Evolutionary conservation across 257 asterid species (phyloP).

Genomic region (Osmanthus fragrans): DNA sequence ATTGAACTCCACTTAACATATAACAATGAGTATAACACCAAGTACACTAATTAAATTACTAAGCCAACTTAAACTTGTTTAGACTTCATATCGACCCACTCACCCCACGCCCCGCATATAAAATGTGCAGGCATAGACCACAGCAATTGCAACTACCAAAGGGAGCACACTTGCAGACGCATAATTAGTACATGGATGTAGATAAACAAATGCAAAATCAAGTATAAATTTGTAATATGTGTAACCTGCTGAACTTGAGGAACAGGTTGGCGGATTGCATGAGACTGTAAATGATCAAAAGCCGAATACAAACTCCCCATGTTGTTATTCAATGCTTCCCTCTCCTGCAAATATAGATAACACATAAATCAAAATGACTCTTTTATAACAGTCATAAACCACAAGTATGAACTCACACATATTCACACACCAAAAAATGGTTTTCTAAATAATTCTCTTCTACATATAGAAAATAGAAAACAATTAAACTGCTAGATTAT

Average conservation of each 20-base stretch:
- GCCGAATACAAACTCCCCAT: conserved; percentile 58
- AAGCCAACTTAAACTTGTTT: not conserved
- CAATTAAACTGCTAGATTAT: not conserved
- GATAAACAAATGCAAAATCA: not conserved
- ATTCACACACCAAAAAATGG: not conserved
- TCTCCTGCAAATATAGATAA: conserved; percentile 50
- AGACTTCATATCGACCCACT: not conserved
- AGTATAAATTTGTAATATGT: not conserved
- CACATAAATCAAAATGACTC: not conserved
- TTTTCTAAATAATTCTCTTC: not conserved
- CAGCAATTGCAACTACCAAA: not conserved
- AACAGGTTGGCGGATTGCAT: conserved; percentile 46
- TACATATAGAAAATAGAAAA: not conserved
- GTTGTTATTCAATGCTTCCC: conserved; percentile 42
- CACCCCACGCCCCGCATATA: not conserved
- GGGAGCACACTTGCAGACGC: not conserved
- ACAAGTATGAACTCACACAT: not conserved
- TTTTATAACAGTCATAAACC: conserved; percentile 10
- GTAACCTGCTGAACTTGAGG: conserved; percentile 62
- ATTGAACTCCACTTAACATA: not conserved
- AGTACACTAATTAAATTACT: not conserved
- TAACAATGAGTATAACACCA: not conserved
- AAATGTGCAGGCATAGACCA: not conserved
- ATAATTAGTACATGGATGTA: not conserved
- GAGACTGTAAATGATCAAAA: conserved; percentile 67